Evolutionary conservation across 306 rosid genomes (phyloP).

Genomic region (Vigna trinervia): DNA sequence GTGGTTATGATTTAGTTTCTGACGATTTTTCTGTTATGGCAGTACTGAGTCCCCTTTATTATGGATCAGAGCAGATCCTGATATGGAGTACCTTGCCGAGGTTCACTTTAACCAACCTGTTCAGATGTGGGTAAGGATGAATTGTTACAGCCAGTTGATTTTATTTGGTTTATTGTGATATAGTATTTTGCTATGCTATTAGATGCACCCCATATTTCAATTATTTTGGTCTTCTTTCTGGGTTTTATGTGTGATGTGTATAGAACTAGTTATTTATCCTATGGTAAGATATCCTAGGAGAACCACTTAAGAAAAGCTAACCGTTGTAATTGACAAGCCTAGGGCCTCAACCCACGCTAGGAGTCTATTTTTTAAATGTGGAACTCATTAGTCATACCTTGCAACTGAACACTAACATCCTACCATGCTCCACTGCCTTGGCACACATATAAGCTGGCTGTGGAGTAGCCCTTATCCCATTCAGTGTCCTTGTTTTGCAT

Average conservation of each 20-base stretch:
- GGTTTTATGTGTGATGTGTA: neutral
- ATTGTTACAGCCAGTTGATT: slow-evolving; percentile 29
- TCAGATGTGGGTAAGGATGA: slow-evolving; percentile 99
- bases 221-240: slow-evolving; percentile 15
- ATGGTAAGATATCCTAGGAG: neutral
- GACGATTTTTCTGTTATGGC: slow-evolving; percentile 42
- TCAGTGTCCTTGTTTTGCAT: neutral
- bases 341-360: neutral
- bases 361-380: neutral
- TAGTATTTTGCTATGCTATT: slow-evolving; percentile 22
- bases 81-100: slow-evolving; percentile 97
- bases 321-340: neutral
- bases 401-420: neutral
- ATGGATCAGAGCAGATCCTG: slow-evolving; percentile 99
- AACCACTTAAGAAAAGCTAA: neutral
- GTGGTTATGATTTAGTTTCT: slow-evolving; percentile 20
- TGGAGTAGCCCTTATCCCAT: neutral
- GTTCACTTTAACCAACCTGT: slow-evolving; percentile 90
- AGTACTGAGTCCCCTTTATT: slow-evolving; percentile 89
- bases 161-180: slow-evolving; percentile 3
- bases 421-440: neutral
- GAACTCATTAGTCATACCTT: neutral
- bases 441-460: neutral
- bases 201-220: slow-evolving; percentile 1
- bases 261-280: neutral